Conservation (phyloP, 345 rosid genomes). For the Durio zibethinus region DNA sequence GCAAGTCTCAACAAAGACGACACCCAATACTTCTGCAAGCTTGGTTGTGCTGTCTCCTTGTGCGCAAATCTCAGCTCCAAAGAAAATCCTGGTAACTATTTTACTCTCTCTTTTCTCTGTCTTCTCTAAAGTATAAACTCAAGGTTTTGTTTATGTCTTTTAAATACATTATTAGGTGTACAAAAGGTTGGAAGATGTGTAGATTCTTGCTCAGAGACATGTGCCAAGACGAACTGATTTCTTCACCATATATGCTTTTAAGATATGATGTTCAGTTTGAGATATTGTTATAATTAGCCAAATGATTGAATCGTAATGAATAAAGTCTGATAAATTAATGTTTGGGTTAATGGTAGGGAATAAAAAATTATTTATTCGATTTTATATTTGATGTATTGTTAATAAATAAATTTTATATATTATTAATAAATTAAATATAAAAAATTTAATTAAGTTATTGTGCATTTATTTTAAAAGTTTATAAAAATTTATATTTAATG, state of each 20-base stretch:
- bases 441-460: too few species aligned
- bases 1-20: not conserved
- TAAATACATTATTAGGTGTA: not conserved
- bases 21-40: slow-evolving; percentile 32
- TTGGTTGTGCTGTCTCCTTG: slow-evolving; percentile 40
- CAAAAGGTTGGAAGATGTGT: slow-evolving; percentile 4
- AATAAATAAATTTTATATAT: too few species aligned
- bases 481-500: too few species aligned
- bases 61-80: slow-evolving; percentile 42
- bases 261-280: not conserved
- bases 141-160: not conserved
- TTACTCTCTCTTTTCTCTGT: not conserved
- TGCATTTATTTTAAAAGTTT: too few species aligned
- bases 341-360: not conserved
- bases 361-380: too few species aligned
- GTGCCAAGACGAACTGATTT: not conserved
- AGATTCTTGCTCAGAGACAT: slow-evolving; percentile 4
- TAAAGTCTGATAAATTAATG: too few species aligned
- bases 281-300: too few species aligned
- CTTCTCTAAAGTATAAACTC: not conserved
- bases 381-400: too few species aligned
- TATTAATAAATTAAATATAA: too few species aligned
- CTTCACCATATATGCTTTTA: not conserved
- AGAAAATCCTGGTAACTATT: slow-evolving; percentile 29
- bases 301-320: too few species aligned